Conservation (phyloP, 2,329 filamentous ascomycete species). For the Thelonectria blattea region DNA sequence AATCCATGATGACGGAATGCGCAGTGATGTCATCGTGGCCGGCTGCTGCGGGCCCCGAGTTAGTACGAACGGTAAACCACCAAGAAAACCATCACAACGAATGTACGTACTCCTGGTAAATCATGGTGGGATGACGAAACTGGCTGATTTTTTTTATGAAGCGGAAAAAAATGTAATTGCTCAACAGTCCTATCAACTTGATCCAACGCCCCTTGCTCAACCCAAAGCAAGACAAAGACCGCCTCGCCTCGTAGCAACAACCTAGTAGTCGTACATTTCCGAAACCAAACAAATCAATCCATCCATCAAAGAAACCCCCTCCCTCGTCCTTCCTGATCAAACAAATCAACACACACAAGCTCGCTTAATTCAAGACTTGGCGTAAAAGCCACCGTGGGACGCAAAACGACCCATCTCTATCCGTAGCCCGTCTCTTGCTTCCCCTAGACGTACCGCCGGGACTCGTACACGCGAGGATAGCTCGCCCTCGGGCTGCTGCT, state of each 20-base stretch:
- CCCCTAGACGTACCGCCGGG: conserved; percentile 25
- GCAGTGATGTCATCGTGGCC: conserved; percentile 45
- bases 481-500: conserved; percentile 51
- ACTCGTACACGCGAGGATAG: conserved; percentile 50
- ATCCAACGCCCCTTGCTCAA: conserved; percentile 11
- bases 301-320: not conserved
- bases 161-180: too few species aligned
- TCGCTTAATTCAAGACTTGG: not conserved
- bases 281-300: not conserved
- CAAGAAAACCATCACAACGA: not conserved
- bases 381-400: not conserved
- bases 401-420: not conserved
- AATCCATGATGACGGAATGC: conserved; percentile 37
- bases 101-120: not conserved
- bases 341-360: not conserved
- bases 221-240: not conserved
- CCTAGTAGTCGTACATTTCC: not conserved
- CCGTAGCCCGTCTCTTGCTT: too few species aligned
- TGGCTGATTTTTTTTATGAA: conserved; percentile 1
- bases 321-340: not conserved
- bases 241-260: not conserved
- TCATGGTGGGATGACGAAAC: conserved; percentile 18
- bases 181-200: not conserved
- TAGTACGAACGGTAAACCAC: not conserved
- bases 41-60: conserved; percentile 16